Evolutionary conservation across 768 basidiomycete species (phyloP), one percentile per base, ranked within the genome.

Genomic region (Pleurotus djamor): DNA sequence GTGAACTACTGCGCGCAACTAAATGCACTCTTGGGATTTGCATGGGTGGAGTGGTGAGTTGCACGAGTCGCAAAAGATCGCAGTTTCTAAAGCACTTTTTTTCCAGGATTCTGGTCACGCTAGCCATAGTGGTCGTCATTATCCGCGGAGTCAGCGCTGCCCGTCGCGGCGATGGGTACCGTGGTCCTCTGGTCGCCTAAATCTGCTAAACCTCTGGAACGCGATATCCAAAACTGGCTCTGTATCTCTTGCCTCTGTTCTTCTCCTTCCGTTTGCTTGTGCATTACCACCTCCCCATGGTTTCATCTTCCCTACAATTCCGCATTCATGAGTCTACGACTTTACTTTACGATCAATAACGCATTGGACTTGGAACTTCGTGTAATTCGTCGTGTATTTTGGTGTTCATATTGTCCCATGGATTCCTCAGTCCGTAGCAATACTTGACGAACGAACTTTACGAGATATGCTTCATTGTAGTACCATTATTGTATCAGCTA

Each of bases 1-100:
- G 82, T 84, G 62, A 72, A 77, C 10, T 91, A 91, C 61, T 94
- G 91, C 66, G 83, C 82, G 33, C 91, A 93, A 65, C 74, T 92
- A 36, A 92, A 91, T 57, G 89, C 91, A 4, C 71, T 89, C 1
- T 82, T 87, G 66, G 91, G 74, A 16, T 92, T 92, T 65, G 83
- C 88, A 6, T 93, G 91, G 91, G 66, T 88, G 12, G 80, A 83
- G 63, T 89, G 86, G 89, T 90, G 62, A 61, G 84, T 72, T 16
- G 51, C 49, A 47, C 34, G 36, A 17, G 1, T 28, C 21, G 21
- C 1, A 28, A 28, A 28, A 28, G 21, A 28, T 28, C 2, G 21
- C 21, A 28, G 3, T 1, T 28, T 28, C 21, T 28, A 28, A 28
- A 3, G 21, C 21, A 3, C 48, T 52, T 47, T 21, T 47, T 43